Conservation (phyloP, 176 grass and related monocot genomes). For the Avena eriantha region DNA sequence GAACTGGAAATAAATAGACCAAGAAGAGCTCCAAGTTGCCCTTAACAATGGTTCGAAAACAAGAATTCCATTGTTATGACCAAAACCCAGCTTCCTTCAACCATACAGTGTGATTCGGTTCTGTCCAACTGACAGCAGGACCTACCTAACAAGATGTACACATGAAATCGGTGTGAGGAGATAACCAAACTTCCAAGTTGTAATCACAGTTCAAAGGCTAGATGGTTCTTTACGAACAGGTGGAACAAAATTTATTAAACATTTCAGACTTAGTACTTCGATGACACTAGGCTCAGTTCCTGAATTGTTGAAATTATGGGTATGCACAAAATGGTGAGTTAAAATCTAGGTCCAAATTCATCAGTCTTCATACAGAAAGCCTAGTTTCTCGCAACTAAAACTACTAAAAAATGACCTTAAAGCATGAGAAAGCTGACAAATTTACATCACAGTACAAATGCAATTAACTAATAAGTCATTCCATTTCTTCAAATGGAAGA, state of each 20-base stretch:
- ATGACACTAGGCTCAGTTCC: background rate
- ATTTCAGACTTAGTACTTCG: background rate
- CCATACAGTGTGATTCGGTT: background rate
- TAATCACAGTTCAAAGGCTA: background rate
- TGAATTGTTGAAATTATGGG: background rate
- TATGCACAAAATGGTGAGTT: background rate
- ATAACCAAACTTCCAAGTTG: constrained; percentile 1
- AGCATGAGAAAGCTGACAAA: background rate
- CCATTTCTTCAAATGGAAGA: background rate
- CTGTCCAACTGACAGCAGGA: background rate
- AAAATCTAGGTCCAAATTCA: background rate
- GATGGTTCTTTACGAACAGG: background rate
- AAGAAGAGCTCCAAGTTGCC: background rate
- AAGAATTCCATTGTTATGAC: background rate
- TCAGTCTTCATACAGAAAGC: background rate
- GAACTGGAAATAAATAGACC: background rate
- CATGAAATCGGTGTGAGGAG: background rate
- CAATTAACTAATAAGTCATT: background rate
- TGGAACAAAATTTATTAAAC: background rate
- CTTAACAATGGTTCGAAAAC: background rate
- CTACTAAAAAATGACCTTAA: background rate
- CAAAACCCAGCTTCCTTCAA: background rate
- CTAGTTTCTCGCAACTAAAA: background rate
- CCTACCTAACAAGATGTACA: background rate
- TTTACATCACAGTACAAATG: background rate